Base-by-base conservation (phyloP, 495 filamentous ascomycete species). In the Cenococcum geophilum region DNA sequence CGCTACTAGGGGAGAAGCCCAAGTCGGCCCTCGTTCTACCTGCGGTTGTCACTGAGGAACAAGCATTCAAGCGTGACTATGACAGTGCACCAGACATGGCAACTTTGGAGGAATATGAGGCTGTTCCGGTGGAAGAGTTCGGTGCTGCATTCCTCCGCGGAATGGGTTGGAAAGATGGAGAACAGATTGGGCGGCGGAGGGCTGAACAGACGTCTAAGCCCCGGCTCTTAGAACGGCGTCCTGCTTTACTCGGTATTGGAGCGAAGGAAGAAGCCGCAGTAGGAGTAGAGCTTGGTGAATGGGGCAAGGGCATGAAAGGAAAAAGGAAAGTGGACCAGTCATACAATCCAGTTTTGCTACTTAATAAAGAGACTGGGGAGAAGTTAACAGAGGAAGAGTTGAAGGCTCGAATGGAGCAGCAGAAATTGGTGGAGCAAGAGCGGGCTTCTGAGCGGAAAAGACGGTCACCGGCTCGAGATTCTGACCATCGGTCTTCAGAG, bases 131-230 rank as follows among this genome's bases (percentile, higher is more conserved):
- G 37, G 93, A 97, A 61, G 89, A 95, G 60, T 99, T 97, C 67
- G 93, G 92, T 35, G 86, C 89, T 22, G 89, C 89, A 1, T 74
- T 97, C 54, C 79, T 99, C 25, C 82, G 89, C 6, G 89, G 90
- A 11, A 95, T 96, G 85, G 93, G 93, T 4, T 97, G 92, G 92
- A 88, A 88, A 68, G 89, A 96, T 60, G 92, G 92, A 1, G 83
- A 92, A 60, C 73, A 80, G 21, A 75, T 89, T 25, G 27, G 27
- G 27, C 2, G 27, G 27, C 27, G 27, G 27, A 32, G 27, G 27
- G 86, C 84, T 6, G 80, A 81, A 70, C 79, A 82, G 32, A 71
- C 71, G n/a, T 74, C 54, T 47, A 83, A 78, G 63, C 70, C 70
- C 0, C 75, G 75, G 47, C 72, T 79, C 6, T 77, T 83, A 3